Evolutionary conservation across 139 green algal genomes (phyloP).

Genomic region (Chlamydomonas incerta): DNA sequence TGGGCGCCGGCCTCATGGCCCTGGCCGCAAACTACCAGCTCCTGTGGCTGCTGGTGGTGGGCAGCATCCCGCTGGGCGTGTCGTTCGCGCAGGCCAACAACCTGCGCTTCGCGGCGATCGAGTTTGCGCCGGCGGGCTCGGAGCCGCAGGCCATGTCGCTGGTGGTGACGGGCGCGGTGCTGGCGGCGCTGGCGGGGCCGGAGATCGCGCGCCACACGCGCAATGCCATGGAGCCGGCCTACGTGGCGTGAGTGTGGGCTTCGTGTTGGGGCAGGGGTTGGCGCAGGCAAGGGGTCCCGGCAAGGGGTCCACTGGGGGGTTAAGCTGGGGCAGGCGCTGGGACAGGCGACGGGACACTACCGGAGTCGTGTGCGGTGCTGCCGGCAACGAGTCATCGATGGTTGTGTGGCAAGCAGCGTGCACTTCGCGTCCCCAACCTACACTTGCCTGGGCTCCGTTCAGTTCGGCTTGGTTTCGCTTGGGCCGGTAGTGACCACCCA

Average conservation of each 20-base stretch:
- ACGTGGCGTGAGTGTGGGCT: neutral
- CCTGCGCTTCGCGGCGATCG: constrained; percentile 13
- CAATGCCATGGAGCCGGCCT: neutral
- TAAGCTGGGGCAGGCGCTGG: too few relatives aligned
- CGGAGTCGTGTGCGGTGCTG: too few relatives aligned
- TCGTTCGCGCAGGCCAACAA: constrained; percentile 28
- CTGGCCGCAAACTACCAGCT: neutral
- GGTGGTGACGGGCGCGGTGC: constrained; percentile 14
- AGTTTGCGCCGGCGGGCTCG: constrained; percentile 2
- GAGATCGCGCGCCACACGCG: constrained; percentile 15
- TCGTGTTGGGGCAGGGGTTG: too few relatives aligned
- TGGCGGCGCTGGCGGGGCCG: neutral
- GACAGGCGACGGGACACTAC: too few relatives aligned
- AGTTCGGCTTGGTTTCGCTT: too few relatives aligned
- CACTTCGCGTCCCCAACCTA: too few relatives aligned
- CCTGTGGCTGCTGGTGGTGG: constrained; percentile 19
- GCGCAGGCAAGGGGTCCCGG: too few relatives aligned
- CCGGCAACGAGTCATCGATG: too few relatives aligned
- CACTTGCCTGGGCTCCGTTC: too few relatives aligned
- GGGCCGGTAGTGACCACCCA: too few relatives aligned
- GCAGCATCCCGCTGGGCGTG: constrained; percentile 7
- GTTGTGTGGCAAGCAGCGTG: too few relatives aligned
- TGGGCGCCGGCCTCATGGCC: neutral
- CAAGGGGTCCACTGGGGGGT: too few relatives aligned
- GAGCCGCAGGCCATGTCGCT: constrained; percentile 1